Base-by-base conservation (phyloP, 257 asterid species). In the Thymus mandschuricus region DNA sequence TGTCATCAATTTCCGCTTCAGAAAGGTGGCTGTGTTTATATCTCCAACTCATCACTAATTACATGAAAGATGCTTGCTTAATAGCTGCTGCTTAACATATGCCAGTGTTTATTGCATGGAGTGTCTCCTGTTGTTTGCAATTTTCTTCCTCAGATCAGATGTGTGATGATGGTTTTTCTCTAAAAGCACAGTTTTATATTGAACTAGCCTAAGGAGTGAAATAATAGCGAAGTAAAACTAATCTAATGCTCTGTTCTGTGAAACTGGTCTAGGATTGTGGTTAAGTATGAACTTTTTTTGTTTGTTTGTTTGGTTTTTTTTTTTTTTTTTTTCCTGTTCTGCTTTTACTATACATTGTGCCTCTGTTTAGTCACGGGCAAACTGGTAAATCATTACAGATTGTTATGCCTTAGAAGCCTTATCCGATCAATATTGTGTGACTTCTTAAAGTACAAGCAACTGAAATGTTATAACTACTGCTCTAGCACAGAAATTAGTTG, bases 1-100 rank as follows among this genome's bases (percentile, higher is more conserved):
- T 33, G n/a, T 45, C 5, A 48, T 30, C 30, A 15, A 15, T 10
- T 66, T 77, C 65, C 65, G 70, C 61, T 71, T 60, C 41, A 60
- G 61, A 66, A 27, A 30, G 43, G 31, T n/a, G 49, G 9, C 27
- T 40, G 43, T 33, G n/a, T 55, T 29, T 66, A 64, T 59, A 11
- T 86, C 31, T 21, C 69, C 30, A 28, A 5, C 69, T 62, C 12
- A 49, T 50, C 3, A 33, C 49, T 34, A 63, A 49, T 54, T 72
- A 46, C 74, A 33, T 70, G 49, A 48, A 56, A 38, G 50, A 43
- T 54, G 48, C 69, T 10, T 76, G 48, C 69, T 10, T 76, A 60
- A 29, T 43, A 45, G 21, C 72, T 54, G 55, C 73, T 73, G 60
- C 44, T 55, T 72, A 64, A 60, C 50, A 34, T 48, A 40, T 34